These are phyloP conservation scores for Boletus insuetus DNA, from an alignment of 768 basidiomycete species.

Conservation along the genomic window DNA sequence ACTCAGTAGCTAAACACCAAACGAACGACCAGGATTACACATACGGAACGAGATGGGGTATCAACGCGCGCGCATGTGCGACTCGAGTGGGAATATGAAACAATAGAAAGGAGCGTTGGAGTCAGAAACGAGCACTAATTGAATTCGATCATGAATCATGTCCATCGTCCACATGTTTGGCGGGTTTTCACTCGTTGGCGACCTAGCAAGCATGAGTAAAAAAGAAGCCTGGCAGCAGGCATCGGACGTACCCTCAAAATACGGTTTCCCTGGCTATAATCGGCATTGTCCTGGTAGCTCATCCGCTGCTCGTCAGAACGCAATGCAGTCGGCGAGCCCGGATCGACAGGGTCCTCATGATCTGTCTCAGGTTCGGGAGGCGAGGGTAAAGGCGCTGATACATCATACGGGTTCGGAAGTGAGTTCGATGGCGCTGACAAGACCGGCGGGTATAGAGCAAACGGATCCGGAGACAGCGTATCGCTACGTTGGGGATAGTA, in stretches of 20 bases:
- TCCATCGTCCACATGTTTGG: not conserved
- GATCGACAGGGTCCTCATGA: constrained; percentile 4
- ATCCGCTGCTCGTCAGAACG: constrained; percentile 21
- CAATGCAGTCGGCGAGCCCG: constrained; percentile 2
- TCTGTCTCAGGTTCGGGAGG: constrained; percentile 12
- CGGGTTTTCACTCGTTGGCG: constrained; percentile 15
- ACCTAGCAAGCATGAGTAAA: constrained; percentile 8
- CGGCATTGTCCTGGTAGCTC: constrained; percentile 31
- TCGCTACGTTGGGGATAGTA: constrained; percentile 25
- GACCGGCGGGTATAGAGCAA: constrained; percentile 27
- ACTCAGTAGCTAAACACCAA: no score
- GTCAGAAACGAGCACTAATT: no score
- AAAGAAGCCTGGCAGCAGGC: no score
- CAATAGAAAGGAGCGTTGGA: not conserved
- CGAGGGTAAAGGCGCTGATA: constrained; percentile 5
- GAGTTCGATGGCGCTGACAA: not conserved
- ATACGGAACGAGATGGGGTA: no score
- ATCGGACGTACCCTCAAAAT: constrained; percentile 27
- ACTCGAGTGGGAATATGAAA: not conserved
- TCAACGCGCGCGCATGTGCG: no score
- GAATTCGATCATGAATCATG: not conserved
- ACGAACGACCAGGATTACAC: no score
- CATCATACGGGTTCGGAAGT: constrained; percentile 24
- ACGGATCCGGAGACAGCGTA: constrained; percentile 25
- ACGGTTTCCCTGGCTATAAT: constrained; percentile 28